These are phyloP conservation scores for Amanita exitialis DNA, from an alignment of 768 basidiomycete genomes.

Conservation along the genomic window DNA sequence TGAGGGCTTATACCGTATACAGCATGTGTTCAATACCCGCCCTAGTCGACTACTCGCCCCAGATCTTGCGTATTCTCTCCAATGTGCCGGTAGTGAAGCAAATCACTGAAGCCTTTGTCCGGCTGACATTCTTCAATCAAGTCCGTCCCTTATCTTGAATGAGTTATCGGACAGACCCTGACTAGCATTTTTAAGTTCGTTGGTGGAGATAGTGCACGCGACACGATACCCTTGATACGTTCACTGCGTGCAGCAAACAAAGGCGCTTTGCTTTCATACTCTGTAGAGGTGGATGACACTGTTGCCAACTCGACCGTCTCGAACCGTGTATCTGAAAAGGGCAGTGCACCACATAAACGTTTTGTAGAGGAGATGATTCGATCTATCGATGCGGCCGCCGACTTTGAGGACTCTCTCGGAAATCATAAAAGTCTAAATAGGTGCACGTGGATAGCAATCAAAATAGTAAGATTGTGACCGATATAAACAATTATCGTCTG, in stretches of 20 bases:
- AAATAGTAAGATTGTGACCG: conserved; percentile 40
- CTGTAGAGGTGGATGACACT: conserved; percentile 70
- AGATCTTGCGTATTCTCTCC: conserved; percentile 42
- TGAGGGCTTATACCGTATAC: conserved; percentile 78
- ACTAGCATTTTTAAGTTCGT: conserved; percentile 51
- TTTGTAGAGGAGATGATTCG: conserved; percentile 69
- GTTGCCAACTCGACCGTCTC: conserved; percentile 21
- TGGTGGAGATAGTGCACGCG: conserved; percentile 73
- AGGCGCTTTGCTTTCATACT: conserved; percentile 74
- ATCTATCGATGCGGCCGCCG: conserved; percentile 70
- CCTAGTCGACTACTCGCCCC: conserved; percentile 69
- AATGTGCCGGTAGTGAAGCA: conserved; percentile 50
- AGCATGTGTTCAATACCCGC: conserved; percentile 67
- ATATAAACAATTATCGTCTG: background rate
- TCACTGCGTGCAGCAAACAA: conserved; percentile 56
- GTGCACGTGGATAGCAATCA: conserved; percentile 78
- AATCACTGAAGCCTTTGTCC: conserved; percentile 59
- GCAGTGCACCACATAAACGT: conserved; percentile 38
- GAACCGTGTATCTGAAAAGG: conserved; percentile 10
- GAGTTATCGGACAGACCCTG: background rate
- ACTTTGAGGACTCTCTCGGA: conserved; percentile 53
- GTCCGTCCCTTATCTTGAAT: conserved; percentile 22
- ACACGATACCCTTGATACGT: conserved; percentile 54
- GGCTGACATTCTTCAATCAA: conserved; percentile 81
- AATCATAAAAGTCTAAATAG: conserved; percentile 24